Conservation (phyloP, 371 early-diverging fungal species). For the Lichtheimia corymbifera region DNA sequence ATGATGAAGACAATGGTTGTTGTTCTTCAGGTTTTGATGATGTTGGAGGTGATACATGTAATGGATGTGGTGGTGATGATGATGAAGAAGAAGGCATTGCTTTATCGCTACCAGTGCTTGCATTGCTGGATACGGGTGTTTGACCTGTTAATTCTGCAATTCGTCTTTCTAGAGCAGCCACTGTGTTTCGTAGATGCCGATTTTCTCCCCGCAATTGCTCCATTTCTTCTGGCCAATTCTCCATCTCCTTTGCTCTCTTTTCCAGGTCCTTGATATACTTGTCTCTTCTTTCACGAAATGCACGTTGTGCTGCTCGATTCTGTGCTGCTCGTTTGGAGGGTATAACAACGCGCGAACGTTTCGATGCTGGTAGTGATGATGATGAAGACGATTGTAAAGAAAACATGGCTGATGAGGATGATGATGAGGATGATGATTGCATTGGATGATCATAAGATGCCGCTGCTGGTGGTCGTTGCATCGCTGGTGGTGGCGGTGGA, state of each 20-base stretch:
- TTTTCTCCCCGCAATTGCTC: conserved; percentile 44
- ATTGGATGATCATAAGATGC: not conserved
- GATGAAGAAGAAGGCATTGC: conserved; percentile 5
- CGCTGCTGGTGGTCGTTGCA: not conserved
- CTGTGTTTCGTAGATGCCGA: conserved; percentile 23
- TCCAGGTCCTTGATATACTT: conserved; percentile 53
- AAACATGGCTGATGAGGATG: not conserved
- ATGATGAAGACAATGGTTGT: too few species aligned
- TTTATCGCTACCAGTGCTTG: conserved; percentile 7
- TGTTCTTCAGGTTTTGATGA: not conserved
- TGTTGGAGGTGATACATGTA: conserved; percentile 11
- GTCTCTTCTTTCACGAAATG: conserved; percentile 50
- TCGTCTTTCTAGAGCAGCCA: conserved; percentile 12
- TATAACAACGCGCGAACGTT: conserved; percentile 21
- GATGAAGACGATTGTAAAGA: conserved; percentile 8
- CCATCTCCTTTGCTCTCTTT: conserved; percentile 43
- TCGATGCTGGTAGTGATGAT: not conserved
- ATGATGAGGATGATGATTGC: not conserved
- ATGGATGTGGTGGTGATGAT: conserved; percentile 1
- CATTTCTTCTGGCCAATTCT: conserved; percentile 52
- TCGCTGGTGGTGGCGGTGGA: not conserved
- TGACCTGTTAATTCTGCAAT: conserved; percentile 19
- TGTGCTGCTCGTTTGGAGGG: conserved; percentile 39
- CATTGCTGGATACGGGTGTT: conserved; percentile 2
- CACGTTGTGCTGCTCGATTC: conserved; percentile 50